Evolutionary conservation across 1,139 yeast genomes (phyloP).

Genomic region (Scheffersomyces segobiensis): DNA sequence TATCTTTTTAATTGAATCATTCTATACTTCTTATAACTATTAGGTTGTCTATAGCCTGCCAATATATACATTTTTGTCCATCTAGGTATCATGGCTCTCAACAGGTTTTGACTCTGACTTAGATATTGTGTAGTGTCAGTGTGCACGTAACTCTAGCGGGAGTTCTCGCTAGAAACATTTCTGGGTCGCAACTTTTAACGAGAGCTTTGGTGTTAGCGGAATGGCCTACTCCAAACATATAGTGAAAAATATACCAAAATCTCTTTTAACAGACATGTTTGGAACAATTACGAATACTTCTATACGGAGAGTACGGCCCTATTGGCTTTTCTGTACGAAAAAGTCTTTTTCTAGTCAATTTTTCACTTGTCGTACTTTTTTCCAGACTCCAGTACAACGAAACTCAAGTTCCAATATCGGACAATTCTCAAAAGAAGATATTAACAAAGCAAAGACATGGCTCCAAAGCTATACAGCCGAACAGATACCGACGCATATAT

Average conservation of each 20-base stretch:
- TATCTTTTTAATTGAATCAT: not conserved
- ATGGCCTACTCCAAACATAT: no score
- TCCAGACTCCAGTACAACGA: not conserved
- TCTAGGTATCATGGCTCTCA: not conserved
- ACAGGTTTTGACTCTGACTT: not conserved
- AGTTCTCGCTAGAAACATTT: not conserved
- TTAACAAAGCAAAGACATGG: constrained; percentile 47
- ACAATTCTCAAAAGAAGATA: constrained; percentile 17
- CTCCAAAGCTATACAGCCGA: constrained; percentile 28
- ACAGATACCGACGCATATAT: constrained; percentile 51
- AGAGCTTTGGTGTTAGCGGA: not conserved
- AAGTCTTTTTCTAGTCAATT: not conserved
- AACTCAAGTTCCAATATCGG: not conserved
- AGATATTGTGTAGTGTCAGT: not conserved
- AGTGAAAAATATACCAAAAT: no score
- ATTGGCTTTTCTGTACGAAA: not conserved
- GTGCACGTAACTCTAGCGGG: not conserved
- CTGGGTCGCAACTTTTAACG: not conserved
- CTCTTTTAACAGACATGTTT: not conserved
- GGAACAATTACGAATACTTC: not conserved
- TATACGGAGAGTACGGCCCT: not conserved
- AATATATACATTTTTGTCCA: not conserved
- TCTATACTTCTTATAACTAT: not conserved
- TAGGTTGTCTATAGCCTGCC: not conserved
- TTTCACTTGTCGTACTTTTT: not conserved